Evolutionary conservation across 2,329 filamentous ascomycete genomes (phyloP).

Genomic region (Fonsecaea pedrosoi): DNA sequence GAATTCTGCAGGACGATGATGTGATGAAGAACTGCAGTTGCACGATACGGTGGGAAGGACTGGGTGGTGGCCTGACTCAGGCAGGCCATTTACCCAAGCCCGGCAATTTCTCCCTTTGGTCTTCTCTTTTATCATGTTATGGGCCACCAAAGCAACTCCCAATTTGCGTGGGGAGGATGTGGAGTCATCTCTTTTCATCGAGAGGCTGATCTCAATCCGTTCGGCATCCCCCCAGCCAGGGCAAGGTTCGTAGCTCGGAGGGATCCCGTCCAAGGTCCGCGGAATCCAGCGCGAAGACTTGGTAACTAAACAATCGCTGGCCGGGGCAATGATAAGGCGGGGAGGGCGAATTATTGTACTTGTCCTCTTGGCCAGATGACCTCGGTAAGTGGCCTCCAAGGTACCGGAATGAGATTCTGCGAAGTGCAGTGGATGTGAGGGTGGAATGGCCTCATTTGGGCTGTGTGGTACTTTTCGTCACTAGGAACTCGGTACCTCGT

Average conservation of each 20-base stretch:
- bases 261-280: neutral
- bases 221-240: neutral
- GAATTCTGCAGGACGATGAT: conserved; percentile 13
- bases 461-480: conserved; percentile 1
- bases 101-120: neutral
- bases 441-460: neutral
- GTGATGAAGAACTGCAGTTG: conserved; percentile 4
- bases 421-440: neutral
- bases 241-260: neutral
- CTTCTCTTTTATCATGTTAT: neutral
- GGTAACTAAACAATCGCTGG: neutral
- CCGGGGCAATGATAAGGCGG: conserved; percentile 4
- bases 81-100: neutral
- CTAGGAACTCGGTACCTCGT: neutral
- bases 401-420: neutral
- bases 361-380: neutral
- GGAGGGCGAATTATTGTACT: neutral
- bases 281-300: conserved; percentile 3
- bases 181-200: neutral
- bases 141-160: conserved; percentile 2
- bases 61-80: conserved; percentile 8
- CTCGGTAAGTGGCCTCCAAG: neutral
- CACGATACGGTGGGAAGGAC: neutral
- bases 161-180: conserved; percentile 2
- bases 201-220: neutral